Evolutionary conservation across 192 early-diverging fungal genomes (phyloP).

Genomic region (Blastocladiella britannica): DNA sequence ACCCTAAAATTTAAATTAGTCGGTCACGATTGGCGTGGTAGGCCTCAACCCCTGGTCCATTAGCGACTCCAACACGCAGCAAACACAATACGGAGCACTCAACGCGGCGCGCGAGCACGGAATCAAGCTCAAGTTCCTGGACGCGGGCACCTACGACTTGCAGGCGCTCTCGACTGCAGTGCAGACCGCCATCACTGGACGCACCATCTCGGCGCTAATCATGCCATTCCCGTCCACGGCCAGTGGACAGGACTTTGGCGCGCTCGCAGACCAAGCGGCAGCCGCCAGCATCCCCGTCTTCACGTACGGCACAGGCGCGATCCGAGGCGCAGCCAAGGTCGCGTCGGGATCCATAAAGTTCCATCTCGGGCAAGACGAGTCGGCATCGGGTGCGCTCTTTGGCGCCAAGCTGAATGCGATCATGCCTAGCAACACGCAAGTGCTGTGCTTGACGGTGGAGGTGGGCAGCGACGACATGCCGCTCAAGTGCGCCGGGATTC

Average conservation of each 20-base stretch:
- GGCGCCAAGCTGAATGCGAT: too few relatives aligned
- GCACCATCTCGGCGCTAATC: neutral
- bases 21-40: neutral
- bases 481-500: constrained; percentile 1
- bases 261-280: neutral
- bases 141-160: neutral
- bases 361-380: too few relatives aligned
- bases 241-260: neutral
- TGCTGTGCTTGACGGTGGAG: neutral
- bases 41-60: too few relatives aligned
- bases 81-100: neutral
- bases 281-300: neutral
- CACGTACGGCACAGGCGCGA: neutral
- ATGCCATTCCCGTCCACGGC: neutral
- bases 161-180: neutral
- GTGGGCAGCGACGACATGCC: neutral
- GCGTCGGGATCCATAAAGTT: too few relatives aligned
- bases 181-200: neutral
- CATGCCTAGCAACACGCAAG: too few relatives aligned
- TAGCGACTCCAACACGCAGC: too few relatives aligned
- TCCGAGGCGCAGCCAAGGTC: neutral
- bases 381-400: too few relatives aligned
- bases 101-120: neutral
- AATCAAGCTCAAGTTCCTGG: neutral
- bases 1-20: too few relatives aligned